Evolutionary conservation across 2,329 filamentous ascomycete genomes (phyloP).

Genomic region (Cladosporium velox): DNA sequence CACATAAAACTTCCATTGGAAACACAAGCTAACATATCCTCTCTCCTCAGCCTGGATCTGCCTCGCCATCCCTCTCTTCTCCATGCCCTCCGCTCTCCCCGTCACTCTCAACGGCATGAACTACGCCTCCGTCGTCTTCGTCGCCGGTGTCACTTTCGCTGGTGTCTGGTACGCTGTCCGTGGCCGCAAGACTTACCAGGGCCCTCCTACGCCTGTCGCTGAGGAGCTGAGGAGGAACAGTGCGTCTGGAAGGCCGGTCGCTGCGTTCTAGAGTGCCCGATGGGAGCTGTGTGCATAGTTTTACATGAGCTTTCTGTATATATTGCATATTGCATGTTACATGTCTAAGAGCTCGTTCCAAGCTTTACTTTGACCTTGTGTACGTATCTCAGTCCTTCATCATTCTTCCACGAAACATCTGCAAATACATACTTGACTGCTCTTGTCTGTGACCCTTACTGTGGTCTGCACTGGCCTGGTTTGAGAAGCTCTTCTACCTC

Average conservation of each 20-base stretch:
- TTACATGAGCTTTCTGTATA: neutral
- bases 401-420: too few species aligned
- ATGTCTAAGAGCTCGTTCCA: neutral
- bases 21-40: neutral
- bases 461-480: too few species aligned
- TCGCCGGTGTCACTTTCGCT: constrained; percentile 63
- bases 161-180: constrained; percentile 68
- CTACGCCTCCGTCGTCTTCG: constrained; percentile 75
- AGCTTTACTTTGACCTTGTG: too few species aligned
- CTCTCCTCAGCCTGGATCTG: constrained; percentile 59
- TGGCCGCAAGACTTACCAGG: constrained; percentile 69
- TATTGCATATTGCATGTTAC: neutral
- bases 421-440: too few species aligned
- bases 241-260: constrained; percentile 2
- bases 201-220: constrained; percentile 44
- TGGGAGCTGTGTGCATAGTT: neutral
- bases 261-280: neutral
- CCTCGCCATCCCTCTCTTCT: constrained; percentile 72
- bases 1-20: constrained; percentile 31
- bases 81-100: constrained; percentile 62
- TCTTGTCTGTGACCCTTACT: too few species aligned
- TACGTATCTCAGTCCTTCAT: too few species aligned
- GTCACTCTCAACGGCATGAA: constrained; percentile 65
- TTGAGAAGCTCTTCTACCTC: too few species aligned
- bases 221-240: neutral